Percentiles rank a stretch among this genome's conserved stretches.
Evolutionary conservation across 306 rosid genomes (phyloP).

Genomic region (Cicer cuneatum): DNA sequence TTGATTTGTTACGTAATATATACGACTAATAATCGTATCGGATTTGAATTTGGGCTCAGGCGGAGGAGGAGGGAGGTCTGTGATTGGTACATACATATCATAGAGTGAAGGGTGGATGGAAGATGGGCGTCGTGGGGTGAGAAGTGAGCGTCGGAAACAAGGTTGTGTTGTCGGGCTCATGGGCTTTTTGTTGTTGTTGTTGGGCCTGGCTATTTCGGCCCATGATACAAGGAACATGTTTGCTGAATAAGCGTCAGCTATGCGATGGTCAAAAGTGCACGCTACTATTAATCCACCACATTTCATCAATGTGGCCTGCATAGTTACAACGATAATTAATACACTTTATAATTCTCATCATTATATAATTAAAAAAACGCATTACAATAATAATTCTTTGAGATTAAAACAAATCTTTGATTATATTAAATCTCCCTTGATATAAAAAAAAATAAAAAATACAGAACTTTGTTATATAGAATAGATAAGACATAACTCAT

Average conservation of each 20-base stretch:
- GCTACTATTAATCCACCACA: conserved; percentile 78
- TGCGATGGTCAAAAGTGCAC: conserved; percentile 75
- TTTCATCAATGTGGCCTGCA: conserved; percentile 60
- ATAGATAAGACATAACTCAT: too few species aligned
- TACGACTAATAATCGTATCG: conserved; percentile 52
- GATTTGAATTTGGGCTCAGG: neutral
- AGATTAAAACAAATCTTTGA: too few species aligned
- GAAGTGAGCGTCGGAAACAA: conserved; percentile 42
- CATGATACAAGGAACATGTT: conserved; percentile 80
- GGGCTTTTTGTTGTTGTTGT: conserved; percentile 28
- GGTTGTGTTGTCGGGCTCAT: conserved; percentile 42
- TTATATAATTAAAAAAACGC: too few species aligned
- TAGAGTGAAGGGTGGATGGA: conserved; percentile 48
- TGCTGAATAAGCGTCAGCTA: conserved; percentile 72
- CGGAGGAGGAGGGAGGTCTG: conserved; percentile 45
- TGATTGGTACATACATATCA: conserved; percentile 58
- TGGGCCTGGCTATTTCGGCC: conserved; percentile 57
- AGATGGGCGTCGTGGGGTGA: conserved; percentile 48
- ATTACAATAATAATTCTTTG: too few species aligned
- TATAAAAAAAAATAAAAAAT: too few species aligned
- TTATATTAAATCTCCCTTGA: too few species aligned
- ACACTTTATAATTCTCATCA: neutral
- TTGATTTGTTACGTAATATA: conserved; percentile 51
- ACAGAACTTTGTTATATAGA: too few species aligned
- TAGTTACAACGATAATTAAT: neutral